Evolutionary conservation across 2,329 filamentous ascomycete genomes (phyloP), one percentile per base, ranked within the genome.

Genomic region (Fonsecaea pugnacius): DNA sequence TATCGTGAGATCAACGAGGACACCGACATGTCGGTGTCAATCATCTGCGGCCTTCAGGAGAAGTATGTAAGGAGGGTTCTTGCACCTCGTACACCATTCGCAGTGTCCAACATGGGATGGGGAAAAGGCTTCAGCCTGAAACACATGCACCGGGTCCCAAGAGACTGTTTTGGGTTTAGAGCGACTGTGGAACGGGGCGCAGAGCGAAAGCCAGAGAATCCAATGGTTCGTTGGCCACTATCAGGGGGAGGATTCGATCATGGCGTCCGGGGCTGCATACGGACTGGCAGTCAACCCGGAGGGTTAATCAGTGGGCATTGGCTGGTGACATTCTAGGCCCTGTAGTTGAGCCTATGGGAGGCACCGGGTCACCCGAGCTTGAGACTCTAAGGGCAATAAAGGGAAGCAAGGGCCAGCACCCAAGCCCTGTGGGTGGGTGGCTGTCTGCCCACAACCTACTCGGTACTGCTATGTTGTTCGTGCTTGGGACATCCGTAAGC

Each of bases 51-150:
- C 30, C 35, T 16, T 59, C 46, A 59, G 57, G 57, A 51, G 57
- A 59, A 8, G 32, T 8, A 30, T 5, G 27, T 30, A 18, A 7
- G 16, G 16, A 48, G 43, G 43, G 10, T 48, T 48, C 12, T 21
- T 21, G 10, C 27, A 12, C 16, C 12, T 30, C 12, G 4, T 50
- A 12, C 16, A 58, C 16, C 21, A 48, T 56, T 58, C 16, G 54
- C n/a, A 4, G 8, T 46, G 40, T 32, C n/a, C 43, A 32, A 51
- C 43, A 8, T 52, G 2, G 1, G n/a, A 35, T 33, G 51, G 50
- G 32, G 51, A 32, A 53, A 52, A 18, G 27, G 51, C 51, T 53
- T 53, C 51, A 53, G 51, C 51, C 57, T 59, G 57, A 59, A 59
- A 59, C 57, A 51, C 43, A 21, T 4, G 27, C 4, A 33, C 33